phyloP scores from a whole-genome alignment of 768 basidiomycete genomes.

The Tylopilus subfusipes region DNA sequence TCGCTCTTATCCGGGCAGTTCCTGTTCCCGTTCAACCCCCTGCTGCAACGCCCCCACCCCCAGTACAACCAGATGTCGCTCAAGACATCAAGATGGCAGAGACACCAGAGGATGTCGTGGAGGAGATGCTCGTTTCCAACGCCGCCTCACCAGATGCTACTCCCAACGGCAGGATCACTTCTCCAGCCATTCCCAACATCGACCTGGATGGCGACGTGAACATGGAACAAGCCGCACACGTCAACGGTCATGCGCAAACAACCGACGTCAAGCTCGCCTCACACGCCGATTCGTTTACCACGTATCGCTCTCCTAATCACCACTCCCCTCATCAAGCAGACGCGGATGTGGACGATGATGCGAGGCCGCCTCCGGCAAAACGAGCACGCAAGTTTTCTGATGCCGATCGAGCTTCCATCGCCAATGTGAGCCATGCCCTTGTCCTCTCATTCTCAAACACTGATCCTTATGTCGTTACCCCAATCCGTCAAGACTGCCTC shows the following conservation, averaged over 20 bases:
- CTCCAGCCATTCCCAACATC: constrained; percentile 22
- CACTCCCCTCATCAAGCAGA: constrained; percentile 28
- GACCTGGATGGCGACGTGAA: constrained; percentile 31
- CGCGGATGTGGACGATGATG: constrained; percentile 41
- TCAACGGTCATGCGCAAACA: constrained; percentile 25
- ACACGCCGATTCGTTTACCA: constrained; percentile 33
- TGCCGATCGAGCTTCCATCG: constrained; percentile 67
- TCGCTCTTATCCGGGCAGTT: constrained; percentile 35
- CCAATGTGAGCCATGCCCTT: constrained; percentile 59
- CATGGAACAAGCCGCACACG: constrained; percentile 24
- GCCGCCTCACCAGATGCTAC: constrained; percentile 12
- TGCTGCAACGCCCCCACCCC: constrained; percentile 45
- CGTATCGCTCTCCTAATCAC: constrained; percentile 34
- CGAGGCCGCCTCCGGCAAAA: constrained; percentile 78
- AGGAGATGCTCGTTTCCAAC: constrained; percentile 13
- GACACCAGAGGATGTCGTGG: constrained; percentile 17
- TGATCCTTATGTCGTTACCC: constrained; percentile 37
- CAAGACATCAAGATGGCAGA: constrained; percentile 59
- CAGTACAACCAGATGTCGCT: constrained; percentile 41
- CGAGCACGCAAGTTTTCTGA: constrained; percentile 74
- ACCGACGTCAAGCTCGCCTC: constrained; percentile 9
- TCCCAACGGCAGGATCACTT: constrained; percentile 31
- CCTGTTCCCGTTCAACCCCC: constrained; percentile 44
- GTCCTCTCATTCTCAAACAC: constrained; percentile 50
- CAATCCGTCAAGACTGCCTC: constrained; percentile 58